Evolutionary conservation across 768 basidiomycete species (phyloP).

Genomic region (Suillus variegatus): DNA sequence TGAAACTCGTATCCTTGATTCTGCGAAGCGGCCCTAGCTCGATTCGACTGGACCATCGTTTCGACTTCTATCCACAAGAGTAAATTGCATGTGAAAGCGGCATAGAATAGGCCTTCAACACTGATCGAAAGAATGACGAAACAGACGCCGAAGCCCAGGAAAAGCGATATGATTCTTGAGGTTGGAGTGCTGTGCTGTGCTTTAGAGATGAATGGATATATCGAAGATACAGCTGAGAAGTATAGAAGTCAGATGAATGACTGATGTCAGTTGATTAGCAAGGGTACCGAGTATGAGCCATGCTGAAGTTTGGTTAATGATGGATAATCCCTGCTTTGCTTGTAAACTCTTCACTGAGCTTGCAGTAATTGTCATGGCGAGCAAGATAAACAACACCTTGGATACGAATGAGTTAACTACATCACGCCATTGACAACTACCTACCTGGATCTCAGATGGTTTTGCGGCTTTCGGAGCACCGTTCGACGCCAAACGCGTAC

Average conservation of each 20-base stretch:
- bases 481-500: slow-evolving; percentile 12
- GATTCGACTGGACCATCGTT: slow-evolving; percentile 23
- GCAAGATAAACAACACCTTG: slow-evolving; percentile 46
- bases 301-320: slow-evolving; percentile 56
- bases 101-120: slow-evolving; percentile 59
- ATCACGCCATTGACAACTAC: not conserved
- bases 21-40: slow-evolving; percentile 1
- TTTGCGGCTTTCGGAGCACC: slow-evolving; percentile 2
- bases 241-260: not conserved
- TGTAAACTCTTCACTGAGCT: slow-evolving; percentile 62
- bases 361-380: slow-evolving; percentile 54
- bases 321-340: slow-evolving; percentile 66
- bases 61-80: slow-evolving; percentile 72
- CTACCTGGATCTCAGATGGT: slow-evolving; percentile 23
- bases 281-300: slow-evolving; percentile 66
- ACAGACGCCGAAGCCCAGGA: slow-evolving; percentile 71
- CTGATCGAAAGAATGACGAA: slow-evolving; percentile 82
- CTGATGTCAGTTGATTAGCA: not conserved
- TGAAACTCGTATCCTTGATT: slow-evolving; percentile 43
- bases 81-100: slow-evolving; percentile 38
- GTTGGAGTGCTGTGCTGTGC: slow-evolving; percentile 38
- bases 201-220: slow-evolving; percentile 49
- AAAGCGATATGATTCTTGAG: slow-evolving; percentile 60
- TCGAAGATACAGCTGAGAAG: slow-evolving; percentile 46
- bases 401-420: not conserved